Evolutionary conservation across 2,329 filamentous ascomycete species (phyloP), one percentile per base, ranked within the genome.

Genomic region (Juglanconis oblonga): DNA sequence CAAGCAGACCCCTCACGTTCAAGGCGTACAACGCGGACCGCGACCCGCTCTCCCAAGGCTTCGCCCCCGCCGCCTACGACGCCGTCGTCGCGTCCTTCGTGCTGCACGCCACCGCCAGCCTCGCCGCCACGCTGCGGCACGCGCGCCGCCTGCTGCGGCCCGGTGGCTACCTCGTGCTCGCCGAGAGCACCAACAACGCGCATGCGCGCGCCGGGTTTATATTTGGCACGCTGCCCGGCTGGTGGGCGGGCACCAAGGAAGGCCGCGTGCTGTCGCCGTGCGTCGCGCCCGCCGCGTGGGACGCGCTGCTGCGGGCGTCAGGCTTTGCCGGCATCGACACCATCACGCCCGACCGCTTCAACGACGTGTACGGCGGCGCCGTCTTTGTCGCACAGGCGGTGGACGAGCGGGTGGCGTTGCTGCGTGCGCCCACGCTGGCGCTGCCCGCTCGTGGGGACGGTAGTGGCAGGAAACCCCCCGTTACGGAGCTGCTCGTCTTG

Each of bases 101-200:
- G 2, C 63, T 81, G 0, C 74, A 79, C 56, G 73, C 75, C 1
- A 78, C 76, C 0, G 9, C 17, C 0, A 44, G 49, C 59, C 48
- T 72, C 59, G 64, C 52, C 45, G 33, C 66, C 51, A 71, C 65
- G 44, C 64, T 71, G 35, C 17, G 29, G 2, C 73, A 79, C 55
- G 64, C 72, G 0, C 71, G 77, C 1, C 61, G 61, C 0, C 63
- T 80, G 0, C 65, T 81, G 0, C 76, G 73, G 29, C 75, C 79
- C 0, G 77, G 75, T 1, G 81, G 81, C 0, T 74, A 76, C 35
- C 67, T 84, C 0, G 38, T 83, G 0, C 47, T 81, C 0, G 57
- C 76, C 5, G 80, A 83, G 59, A 62, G 75, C 1, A 70, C 67
- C 0, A 42, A 60, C 3, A 63, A 61, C 11, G 32, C 32, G 8